Conservation (phyloP, 805 yeast species). For the Metschnikowia vanudenii region DNA sequence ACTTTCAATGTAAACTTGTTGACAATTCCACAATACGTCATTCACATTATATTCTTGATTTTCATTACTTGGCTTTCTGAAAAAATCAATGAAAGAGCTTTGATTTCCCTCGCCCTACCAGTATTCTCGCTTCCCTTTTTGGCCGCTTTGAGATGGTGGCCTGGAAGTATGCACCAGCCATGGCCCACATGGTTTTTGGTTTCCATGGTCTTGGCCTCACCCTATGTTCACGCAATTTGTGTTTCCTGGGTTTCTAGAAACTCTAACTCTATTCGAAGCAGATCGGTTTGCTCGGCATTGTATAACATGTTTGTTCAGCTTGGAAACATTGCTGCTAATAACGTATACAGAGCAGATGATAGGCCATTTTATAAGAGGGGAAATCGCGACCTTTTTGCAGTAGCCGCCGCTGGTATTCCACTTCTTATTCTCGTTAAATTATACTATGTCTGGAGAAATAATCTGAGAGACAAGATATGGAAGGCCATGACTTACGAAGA, state of each 20-base stretch:
- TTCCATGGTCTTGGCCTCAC: constrained; percentile 41
- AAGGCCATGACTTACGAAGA: constrained; percentile 47
- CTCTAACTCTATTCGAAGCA: constrained; percentile 58
- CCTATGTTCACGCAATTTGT: constrained; percentile 53
- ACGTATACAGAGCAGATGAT: constrained; percentile 58
- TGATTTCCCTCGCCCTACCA: constrained; percentile 21
- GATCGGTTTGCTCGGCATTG: constrained; percentile 65
- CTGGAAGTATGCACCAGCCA: constrained; percentile 34
- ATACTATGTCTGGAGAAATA: constrained; percentile 45
- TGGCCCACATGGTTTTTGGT: constrained; percentile 46
- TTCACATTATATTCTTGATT: constrained; percentile 24
- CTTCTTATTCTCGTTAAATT: constrained; percentile 27
- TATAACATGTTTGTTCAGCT: constrained; percentile 65
- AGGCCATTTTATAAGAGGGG: constrained; percentile 61
- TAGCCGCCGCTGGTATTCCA: constrained; percentile 28
- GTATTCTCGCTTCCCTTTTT: constrained; percentile 30
- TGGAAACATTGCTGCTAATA: constrained; percentile 51
- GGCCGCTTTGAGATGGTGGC: constrained; percentile 41
- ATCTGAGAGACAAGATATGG: constrained; percentile 50
- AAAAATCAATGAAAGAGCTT: constrained; percentile 25
- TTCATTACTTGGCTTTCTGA: constrained; percentile 24
- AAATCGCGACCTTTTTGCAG: constrained; percentile 38
- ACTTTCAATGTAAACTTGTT: constrained; percentile 53
- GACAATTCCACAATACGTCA: constrained; percentile 48
- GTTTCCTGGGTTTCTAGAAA: constrained; percentile 63